Base-by-base conservation (phyloP, 179 eudicot species). In the Beta lomatogona region DNA sequence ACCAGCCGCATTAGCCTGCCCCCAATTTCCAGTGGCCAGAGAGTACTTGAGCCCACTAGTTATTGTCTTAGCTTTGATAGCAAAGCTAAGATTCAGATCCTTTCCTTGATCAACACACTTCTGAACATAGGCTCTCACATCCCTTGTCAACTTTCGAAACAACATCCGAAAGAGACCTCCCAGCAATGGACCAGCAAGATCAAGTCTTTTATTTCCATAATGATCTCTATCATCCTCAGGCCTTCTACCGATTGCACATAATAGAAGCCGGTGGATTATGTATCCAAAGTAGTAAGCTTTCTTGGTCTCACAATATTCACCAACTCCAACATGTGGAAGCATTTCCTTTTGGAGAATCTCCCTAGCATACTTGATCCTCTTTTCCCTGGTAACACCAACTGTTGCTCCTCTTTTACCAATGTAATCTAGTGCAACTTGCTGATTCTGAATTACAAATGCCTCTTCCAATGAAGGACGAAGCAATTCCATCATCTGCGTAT, bases 1-100 rank as follows among this genome's bases (percentile, higher is more conserved):
- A 72, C 99, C 99, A 71, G 99, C 99, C 21, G 96, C 97, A 87
- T 96, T 96, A 76, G 97, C 98, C 82, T 92, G 94, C 48, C 99
- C 99, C 99, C 99, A 96, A 76, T 96, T 94, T 41, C 99, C 99
- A 85, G 99, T 96, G 73, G 99, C 96, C 82, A 96, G 93, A 10
- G 99, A 93, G 78, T 94, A 96, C 69, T 96, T 94, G 57, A 96
- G 94, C 71, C 99, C 99, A 90, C 99, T 96, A 79, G 99, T 94
- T 65, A 96, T 92, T 15, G 99, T 96, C 85, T 96, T 96, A 59
- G 98, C 99, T 82, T 96, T 96, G 76, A 96, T 96, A 16, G 98
- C 99, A 88, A 93, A 94, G 82, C 93, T 97, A 71, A 96, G 88
- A 82, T 96, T 94, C 64, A 96, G 89, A 86, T 96, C 99, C 80